These are phyloP conservation scores for Lactifluus rugatus DNA, from an alignment of 768 basidiomycete species.

Conservation along the genomic window DNA sequence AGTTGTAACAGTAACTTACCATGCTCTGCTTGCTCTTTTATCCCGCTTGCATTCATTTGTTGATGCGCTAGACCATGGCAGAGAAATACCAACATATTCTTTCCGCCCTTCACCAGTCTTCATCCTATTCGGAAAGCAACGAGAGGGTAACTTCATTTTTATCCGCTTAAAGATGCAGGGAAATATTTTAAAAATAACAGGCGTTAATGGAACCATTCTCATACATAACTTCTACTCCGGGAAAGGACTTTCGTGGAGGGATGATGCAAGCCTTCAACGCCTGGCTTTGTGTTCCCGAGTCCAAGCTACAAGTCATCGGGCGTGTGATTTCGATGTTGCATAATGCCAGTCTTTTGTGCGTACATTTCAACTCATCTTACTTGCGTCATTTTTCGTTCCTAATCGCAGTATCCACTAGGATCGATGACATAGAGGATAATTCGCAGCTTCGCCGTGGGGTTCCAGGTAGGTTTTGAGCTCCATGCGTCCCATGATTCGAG, in stretches of 20 bases:
- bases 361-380: not conserved
- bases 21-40: not conserved
- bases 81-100: conserved; percentile 17
- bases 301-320: conserved; percentile 63
- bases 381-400: not conserved
- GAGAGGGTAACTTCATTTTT: not conserved
- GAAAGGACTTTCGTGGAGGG: conserved; percentile 84
- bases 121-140: conserved; percentile 5
- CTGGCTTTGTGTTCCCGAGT: conserved; percentile 77
- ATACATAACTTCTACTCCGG: conserved; percentile 75
- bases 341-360: conserved; percentile 83
- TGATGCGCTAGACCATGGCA: not conserved
- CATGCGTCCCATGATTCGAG: not conserved
- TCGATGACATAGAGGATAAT: conserved; percentile 93
- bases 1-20: too few relatives aligned
- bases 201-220: conserved; percentile 77
- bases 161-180: not conserved
- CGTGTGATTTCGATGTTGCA: conserved; percentile 90
- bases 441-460: conserved; percentile 78
- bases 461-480: conserved; percentile 43
- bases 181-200: conserved; percentile 21
- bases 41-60: not conserved
- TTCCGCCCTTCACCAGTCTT: not conserved
- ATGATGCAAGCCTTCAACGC: conserved; percentile 89
- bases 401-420: conserved; percentile 34